These are phyloP conservation scores for Coemansia sp. DNA, from an alignment of 371 early-diverging fungal genomes.

Conservation along the genomic window DNA sequence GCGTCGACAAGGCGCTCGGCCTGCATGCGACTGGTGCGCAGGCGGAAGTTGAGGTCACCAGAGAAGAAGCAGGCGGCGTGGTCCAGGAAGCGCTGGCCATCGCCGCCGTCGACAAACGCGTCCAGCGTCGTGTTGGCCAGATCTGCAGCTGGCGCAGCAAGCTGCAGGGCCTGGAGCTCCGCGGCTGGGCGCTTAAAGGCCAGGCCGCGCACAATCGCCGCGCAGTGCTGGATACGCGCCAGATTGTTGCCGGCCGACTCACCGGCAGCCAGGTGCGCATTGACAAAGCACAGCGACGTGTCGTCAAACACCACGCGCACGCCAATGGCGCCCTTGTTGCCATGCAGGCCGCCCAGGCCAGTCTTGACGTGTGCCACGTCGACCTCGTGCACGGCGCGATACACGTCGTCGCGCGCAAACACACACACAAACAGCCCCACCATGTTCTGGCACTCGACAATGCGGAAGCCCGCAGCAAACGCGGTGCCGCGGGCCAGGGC, in stretches of 20 bases:
- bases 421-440: conserved; percentile 86
- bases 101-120: conserved; percentile 51
- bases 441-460: conserved; percentile 77
- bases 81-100: conserved; percentile 42
- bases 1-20: conserved; percentile 37
- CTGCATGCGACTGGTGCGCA: conserved; percentile 57
- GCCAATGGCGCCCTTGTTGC: conserved; percentile 89
- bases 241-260: conserved; percentile 77
- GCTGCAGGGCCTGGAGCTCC: neutral
- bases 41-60: conserved; percentile 87
- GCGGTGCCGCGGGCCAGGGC: conserved; percentile 39
- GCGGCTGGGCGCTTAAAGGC: conserved; percentile 33
- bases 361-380: conserved; percentile 83
- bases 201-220: conserved; percentile 33
- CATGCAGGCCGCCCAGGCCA: conserved; percentile 80
- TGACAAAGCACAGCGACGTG: conserved; percentile 85
- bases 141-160: conserved; percentile 10
- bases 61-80: conserved; percentile 51
- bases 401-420: conserved; percentile 70
- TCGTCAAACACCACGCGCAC: conserved; percentile 81
- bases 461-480: conserved; percentile 58
- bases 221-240: conserved; percentile 40
- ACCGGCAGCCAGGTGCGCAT: conserved; percentile 94
- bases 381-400: conserved; percentile 72
- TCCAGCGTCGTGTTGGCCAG: conserved; percentile 46